phyloP scores from a whole-genome alignment of 345 rosid species.

The Hypericum perforatum region DNA sequence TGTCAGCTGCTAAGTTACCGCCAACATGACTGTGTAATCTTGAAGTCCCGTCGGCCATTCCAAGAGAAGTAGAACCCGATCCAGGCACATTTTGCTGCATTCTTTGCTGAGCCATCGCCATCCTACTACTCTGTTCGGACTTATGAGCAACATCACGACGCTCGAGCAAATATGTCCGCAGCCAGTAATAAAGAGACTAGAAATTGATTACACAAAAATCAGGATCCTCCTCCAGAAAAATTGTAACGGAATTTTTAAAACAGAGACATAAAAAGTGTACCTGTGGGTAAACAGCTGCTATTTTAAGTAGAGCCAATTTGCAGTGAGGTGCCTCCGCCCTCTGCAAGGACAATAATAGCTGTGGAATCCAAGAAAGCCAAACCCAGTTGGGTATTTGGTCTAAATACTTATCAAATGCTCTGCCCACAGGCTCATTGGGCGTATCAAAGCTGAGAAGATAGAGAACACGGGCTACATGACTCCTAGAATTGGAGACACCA shows the following conservation, averaged over 20 bases:
- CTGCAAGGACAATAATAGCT: slow-evolving; percentile 89
- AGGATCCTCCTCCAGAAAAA: neutral
- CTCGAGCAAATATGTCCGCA: slow-evolving; percentile 92
- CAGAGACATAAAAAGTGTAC: slow-evolving; percentile 21
- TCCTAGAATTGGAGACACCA: slow-evolving; percentile 90
- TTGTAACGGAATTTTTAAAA: no score
- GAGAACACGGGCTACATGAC: slow-evolving; percentile 91
- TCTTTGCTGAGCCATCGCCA: slow-evolving; percentile 91
- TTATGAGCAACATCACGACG: slow-evolving; percentile 97
- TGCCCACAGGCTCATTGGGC: slow-evolving; percentile 82
- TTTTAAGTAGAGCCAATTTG: slow-evolving; percentile 85
- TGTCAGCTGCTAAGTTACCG: slow-evolving; percentile 38
- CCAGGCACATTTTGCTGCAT: slow-evolving; percentile 71
- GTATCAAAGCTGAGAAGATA: slow-evolving; percentile 97
- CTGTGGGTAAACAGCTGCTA: slow-evolving; percentile 91
- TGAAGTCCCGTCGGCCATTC: slow-evolving; percentile 38
- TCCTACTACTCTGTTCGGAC: slow-evolving; percentile 60
- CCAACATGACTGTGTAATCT: slow-evolving; percentile 51
- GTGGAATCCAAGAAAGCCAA: slow-evolving; percentile 99
- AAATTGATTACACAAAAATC: slow-evolving; percentile 10
- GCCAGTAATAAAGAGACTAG: slow-evolving; percentile 97
- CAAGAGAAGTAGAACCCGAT: slow-evolving; percentile 39
- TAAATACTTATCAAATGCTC: slow-evolving; percentile 82
- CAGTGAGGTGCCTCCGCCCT: slow-evolving; percentile 97
- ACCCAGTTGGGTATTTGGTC: slow-evolving; percentile 98